Base-by-base conservation (phyloP, 768 basidiomycete genomes). In the Asterophora parasitica region DNA sequence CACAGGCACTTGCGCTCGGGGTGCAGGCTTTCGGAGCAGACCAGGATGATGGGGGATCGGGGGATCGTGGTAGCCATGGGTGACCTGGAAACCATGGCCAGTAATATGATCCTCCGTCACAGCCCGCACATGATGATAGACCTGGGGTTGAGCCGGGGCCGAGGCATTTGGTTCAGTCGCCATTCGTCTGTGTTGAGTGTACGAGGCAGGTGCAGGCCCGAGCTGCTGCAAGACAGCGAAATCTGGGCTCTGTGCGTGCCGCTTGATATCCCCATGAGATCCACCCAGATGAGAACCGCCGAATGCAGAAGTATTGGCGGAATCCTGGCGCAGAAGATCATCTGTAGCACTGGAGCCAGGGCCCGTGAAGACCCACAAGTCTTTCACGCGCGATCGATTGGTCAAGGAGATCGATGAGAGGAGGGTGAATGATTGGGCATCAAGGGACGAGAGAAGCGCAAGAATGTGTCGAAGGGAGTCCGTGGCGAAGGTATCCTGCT, bases 321-420 rank as follows among this genome's bases (percentile, higher is more conserved):
- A 72, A 9, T 74, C 71, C 13, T 58, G 59, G 4, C 54, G 50
- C 6, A 56, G 53, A 10, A 58, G 33, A 23, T 67, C 67, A 20
- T 67, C 69, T 13, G 61, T 60, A 23, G 64, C 54, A 16, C 52
- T 43, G 31, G 61, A 49, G 10, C 70, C 66, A 32, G 80, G 76
- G 16, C 83, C 83, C 0, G 79, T 78, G 61, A 89, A 89, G 35
- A 89, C 69, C 87, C 87, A 89, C 2, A 89, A 61, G 60, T 89
- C 87, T 60, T 87, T 88, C 39, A 81, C 76, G 51, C 84, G 73
- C 16, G 88, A 86, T 30, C 79, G 84, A 55, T 71, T 76, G n/a
- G 78, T 78, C 46, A 89, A 69, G n/a, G 85, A 79, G 36, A 89
- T 62, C 8, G 88, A 89, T 0, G 84, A 72, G 4, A 85, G 68